Base-by-base conservation (phyloP, 2,329 filamentous ascomycete species). In the Leptographium galeiforme region DNA sequence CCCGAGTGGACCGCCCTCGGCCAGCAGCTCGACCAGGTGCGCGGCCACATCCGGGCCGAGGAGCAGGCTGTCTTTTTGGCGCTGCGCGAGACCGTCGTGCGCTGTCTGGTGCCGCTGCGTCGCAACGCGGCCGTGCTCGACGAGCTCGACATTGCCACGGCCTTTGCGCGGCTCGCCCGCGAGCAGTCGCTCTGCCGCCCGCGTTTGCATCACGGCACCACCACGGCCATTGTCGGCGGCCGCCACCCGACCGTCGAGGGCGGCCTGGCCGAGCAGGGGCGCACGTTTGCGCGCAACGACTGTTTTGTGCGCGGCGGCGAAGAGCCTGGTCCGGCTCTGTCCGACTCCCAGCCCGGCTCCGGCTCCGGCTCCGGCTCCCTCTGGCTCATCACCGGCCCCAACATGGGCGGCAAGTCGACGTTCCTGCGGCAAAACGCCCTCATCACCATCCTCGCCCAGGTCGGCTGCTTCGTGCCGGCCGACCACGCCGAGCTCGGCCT, bases 401-500 rank as follows among this genome's bases (percentile, higher is more conserved):
- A 98, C 68, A 98, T 98, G 93, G 93, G 85, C 1, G 93, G 93
- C 48, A 98, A 98, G 70, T 91, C 85, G 65, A 98, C 93, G 0
- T 98, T 95, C 63, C 75, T 98, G 6, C 85, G 93, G 1, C 94
- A 98, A 63, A 97, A 95, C 67, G 93, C 93, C 2, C 76, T 98
- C 51, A 94, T 97, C 60, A 89, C 88, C 1, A 88, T 98, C 57
- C 78, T 98, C 14, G 91, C 93, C 2, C 93, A 98, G 68, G 83
- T 89, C 2, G 93, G 93, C 12, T 90, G 85, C 57, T 97, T 90
- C 66, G 91, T 98, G 0, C 93, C 93, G 0, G 93, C 93, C 0
- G 79, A 84, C 30, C 87, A 88, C 65, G 91, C 89, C 4, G 82
- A 88, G 61, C 76, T 98, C 32, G 90, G 91, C 1, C 75, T 98